Percentiles rank a stretch among this genome's conserved stretches.
These are phyloP conservation scores for Asclepias syriaca DNA, from an alignment of 257 asterid species.

Conservation along the genomic window DNA sequence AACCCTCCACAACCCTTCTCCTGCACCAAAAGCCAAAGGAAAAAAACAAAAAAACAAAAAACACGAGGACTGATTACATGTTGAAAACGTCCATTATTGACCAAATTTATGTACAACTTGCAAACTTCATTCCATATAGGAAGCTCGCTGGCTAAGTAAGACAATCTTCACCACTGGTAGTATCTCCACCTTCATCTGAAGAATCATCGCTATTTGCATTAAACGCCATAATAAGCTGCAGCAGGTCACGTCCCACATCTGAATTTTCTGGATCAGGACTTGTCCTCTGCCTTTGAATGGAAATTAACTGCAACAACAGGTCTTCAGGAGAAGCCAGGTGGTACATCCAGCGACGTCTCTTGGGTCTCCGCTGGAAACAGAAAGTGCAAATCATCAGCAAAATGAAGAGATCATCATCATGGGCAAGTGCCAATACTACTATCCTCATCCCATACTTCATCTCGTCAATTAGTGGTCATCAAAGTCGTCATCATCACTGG, in stretches of 20 bases:
- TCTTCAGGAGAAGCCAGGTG: constrained; percentile 43
- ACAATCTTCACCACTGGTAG: constrained; percentile 30
- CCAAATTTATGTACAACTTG: constrained; percentile 23
- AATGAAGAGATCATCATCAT: constrained; percentile 18
- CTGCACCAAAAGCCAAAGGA: background rate
- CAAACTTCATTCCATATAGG: constrained; percentile 2
- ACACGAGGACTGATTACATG: constrained; percentile 2
- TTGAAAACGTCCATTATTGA: constrained; percentile 14
- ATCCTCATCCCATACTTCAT: constrained; percentile 15
- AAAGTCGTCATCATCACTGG: constrained; percentile 6
- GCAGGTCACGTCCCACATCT: constrained; percentile 35
- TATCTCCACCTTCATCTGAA: constrained; percentile 31
- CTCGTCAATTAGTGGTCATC: constrained; percentile 14
- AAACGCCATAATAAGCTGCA: constrained; percentile 42
- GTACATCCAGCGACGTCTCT: constrained; percentile 42
- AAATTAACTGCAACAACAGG: constrained; percentile 49
- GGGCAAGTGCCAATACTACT: constrained; percentile 17
- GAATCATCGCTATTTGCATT: constrained; percentile 39
- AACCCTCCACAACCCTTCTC: background rate
- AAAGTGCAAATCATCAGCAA: constrained; percentile 43
- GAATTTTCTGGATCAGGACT: constrained; percentile 28
- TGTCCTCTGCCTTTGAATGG: constrained; percentile 36
- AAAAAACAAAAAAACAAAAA: background rate
- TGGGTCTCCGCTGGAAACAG: constrained; percentile 52
- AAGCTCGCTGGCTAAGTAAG: constrained; percentile 16